A percentile compares a stretch with the other conserved stretches of the same genome.
Evolutionary conservation across 306 rosid genomes (phyloP).

Genomic region (Fragaria ananassa): DNA sequence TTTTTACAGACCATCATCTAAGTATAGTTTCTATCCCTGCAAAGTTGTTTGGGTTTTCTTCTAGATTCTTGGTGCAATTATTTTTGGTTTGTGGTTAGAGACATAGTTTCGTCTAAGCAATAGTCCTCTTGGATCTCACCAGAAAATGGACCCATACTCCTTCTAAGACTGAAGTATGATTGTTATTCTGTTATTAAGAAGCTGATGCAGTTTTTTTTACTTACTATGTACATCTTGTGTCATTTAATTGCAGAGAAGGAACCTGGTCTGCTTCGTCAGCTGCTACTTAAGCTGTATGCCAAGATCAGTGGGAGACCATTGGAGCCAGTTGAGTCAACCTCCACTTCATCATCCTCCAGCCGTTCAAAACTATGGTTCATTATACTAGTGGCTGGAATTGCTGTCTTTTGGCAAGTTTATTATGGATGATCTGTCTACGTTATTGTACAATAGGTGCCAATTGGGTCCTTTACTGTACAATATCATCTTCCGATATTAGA

Average conservation of each 20-base stretch:
- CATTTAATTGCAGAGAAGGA: slow-evolving; percentile 42
- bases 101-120: background rate
- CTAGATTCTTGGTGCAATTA: background rate
- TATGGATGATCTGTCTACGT: slow-evolving; percentile 34
- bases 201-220: background rate
- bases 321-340: slow-evolving; percentile 32
- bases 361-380: slow-evolving; percentile 51
- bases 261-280: slow-evolving; percentile 26
- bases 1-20: background rate
- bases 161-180: background rate
- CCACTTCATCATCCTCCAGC: slow-evolving; percentile 42
- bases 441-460: slow-evolving; percentile 17
- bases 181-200: background rate
- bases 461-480: slow-evolving; percentile 36
- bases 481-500: slow-evolving; percentile 18
- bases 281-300: slow-evolving; percentile 45
- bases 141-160: background rate
- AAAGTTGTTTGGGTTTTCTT: background rate
- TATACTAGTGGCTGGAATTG: slow-evolving; percentile 59
- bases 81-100: background rate
- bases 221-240: slow-evolving; percentile 23
- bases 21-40: background rate
- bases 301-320: slow-evolving; percentile 52
- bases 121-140: too few relatives aligned
- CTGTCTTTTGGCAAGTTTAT: slow-evolving; percentile 66